These are phyloP conservation scores for Coelastrella sp. DNA, from an alignment of 139 green algal species.

Conservation along the genomic window DNA sequence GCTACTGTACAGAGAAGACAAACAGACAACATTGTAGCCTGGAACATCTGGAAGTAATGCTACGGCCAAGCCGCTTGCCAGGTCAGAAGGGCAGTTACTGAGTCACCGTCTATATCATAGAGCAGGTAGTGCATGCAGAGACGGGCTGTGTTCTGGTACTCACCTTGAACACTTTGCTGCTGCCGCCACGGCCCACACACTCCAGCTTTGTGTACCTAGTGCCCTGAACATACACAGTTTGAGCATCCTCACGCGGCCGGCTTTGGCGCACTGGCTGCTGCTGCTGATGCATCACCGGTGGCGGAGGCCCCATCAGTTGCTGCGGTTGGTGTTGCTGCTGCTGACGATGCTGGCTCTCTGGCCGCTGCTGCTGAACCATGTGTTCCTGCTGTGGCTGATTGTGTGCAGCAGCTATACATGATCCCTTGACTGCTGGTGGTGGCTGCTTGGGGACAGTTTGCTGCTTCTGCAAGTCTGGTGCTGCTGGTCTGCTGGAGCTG, in stretches of 20 bases:
- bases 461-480: too few species aligned
- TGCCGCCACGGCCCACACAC: constrained; percentile 92
- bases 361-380: constrained; percentile 35
- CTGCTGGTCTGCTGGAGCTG: constrained; percentile 52
- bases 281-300: constrained; percentile 42
- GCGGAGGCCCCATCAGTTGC: constrained; percentile 51
- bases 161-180: constrained; percentile 95
- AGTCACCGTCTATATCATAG: too few species aligned
- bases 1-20: too few species aligned
- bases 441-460: too few species aligned
- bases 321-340: constrained; percentile 14
- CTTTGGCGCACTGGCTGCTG: constrained; percentile 46
- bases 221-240: constrained; percentile 85
- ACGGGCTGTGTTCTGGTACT: too few species aligned
- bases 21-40: too few species aligned
- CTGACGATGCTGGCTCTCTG: not conserved
- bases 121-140: too few species aligned
- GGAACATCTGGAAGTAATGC: too few species aligned
- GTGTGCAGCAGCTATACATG: too few species aligned
- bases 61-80: too few species aligned
- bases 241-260: constrained; percentile 79
- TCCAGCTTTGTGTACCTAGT: constrained; percentile 95
- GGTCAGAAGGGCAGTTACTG: too few species aligned
- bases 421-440: too few species aligned
- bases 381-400: constrained; percentile 12